Evolutionary conservation across 2,329 filamentous ascomycete genomes (phyloP).

Genomic region (Cordyceps javanica): DNA sequence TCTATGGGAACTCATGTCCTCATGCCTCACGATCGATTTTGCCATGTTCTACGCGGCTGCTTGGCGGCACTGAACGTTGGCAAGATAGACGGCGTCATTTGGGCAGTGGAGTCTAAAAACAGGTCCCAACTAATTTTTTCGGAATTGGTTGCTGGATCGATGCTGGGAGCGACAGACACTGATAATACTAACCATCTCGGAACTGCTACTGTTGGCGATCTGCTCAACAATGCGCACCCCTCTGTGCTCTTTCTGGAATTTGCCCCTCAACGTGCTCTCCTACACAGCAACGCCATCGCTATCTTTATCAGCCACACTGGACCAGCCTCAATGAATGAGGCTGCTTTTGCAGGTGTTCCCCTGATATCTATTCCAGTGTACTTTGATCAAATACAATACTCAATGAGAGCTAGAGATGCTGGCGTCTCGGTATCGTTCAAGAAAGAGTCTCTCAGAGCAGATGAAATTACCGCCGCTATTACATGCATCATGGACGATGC

Average conservation of each 20-base stretch:
- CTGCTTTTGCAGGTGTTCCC: background rate
- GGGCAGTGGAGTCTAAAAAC: slow-evolving; percentile 1
- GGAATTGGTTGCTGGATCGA: background rate
- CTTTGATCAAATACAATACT: background rate
- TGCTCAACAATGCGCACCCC: background rate
- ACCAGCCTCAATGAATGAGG: background rate
- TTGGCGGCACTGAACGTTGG: slow-evolving; percentile 18
- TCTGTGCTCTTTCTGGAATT: background rate
- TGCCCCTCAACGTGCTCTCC: background rate
- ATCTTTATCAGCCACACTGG: background rate
- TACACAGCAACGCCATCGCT: background rate
- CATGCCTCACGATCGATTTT: slow-evolving; percentile 16
- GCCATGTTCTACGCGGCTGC: slow-evolving; percentile 23
- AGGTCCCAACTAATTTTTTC: background rate
- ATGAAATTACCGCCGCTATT: background rate
- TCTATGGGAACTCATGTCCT: slow-evolving; percentile 30
- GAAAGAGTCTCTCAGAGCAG: background rate
- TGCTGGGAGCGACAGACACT: background rate
- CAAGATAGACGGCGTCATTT: slow-evolving; percentile 11
- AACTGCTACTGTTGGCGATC: background rate
- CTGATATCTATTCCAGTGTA: background rate
- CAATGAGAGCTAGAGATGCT: background rate
- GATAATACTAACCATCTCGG: background rate
- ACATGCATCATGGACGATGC: background rate
- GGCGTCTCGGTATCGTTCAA: background rate